A percentile compares a stretch with the other conserved stretches of the same genome.
Evolutionary conservation across 352 stramenopile species (phyloP).

Genomic region (Thraustochytrium striatum): DNA sequence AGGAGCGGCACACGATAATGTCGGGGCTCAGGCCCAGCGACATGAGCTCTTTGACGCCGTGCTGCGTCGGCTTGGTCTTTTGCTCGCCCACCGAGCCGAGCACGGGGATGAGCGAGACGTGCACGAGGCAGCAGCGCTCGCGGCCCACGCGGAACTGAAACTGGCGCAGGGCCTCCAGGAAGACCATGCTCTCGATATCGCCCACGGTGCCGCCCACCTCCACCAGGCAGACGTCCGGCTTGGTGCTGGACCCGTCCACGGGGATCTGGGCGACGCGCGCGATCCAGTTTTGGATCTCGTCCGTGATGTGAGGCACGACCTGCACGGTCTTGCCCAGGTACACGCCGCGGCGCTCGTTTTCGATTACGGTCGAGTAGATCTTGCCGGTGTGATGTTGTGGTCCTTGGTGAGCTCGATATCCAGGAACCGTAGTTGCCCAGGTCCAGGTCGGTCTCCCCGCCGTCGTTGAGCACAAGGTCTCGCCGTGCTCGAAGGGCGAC

Average conservation of each 20-base stretch:
- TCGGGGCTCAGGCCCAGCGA: conserved; percentile 89
- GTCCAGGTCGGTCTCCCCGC: conserved; percentile 92
- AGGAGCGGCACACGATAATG: conserved; percentile 94
- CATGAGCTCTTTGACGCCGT: conserved; percentile 96
- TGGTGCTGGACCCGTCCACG: conserved; percentile 73
- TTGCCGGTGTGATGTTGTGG: conserved; percentile 99
- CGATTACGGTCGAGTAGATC: conserved; percentile 78
- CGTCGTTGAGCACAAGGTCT: conserved; percentile 95
- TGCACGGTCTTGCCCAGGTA: conserved; percentile 99
- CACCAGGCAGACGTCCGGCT: conserved; percentile 95
- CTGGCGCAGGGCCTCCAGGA: conserved; percentile 97
- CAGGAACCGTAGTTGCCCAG: conserved; percentile 98
- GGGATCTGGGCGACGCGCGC: conserved; percentile 90
- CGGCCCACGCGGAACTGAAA: conserved; percentile 96
- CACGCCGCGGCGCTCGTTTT: conserved; percentile 89
- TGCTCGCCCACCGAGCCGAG: conserved; percentile 96
- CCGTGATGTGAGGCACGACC: conserved; percentile 90
- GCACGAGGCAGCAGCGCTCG: conserved; percentile 97
- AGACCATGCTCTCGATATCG: conserved; percentile 99
- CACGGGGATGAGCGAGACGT: conserved; percentile 97
- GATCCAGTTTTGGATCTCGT: conserved; percentile 94
- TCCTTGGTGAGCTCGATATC: conserved; percentile 88
- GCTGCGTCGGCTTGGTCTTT: conserved; percentile 99
- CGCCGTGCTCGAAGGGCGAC: conserved; percentile 91
- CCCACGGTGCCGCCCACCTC: conserved; percentile 99